These are phyloP conservation scores for Liriodendron chinense DNA, from an alignment of 164 flowering plant genomes.

Conservation along the genomic window DNA sequence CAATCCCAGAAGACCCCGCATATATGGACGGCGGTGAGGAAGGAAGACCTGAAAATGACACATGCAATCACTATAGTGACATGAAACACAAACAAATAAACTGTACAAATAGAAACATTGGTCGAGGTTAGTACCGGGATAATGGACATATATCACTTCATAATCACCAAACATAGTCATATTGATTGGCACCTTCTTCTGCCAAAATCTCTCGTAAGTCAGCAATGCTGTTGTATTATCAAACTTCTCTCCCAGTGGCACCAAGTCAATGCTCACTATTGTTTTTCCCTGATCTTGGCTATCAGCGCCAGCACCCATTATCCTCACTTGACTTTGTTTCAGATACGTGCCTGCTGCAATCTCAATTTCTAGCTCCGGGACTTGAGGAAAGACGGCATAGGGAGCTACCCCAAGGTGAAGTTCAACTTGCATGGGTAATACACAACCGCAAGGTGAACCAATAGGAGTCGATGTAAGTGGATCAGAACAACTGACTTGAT, in stretches of 20 bases:
- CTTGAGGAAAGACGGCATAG: constrained; percentile 67
- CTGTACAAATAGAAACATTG: not conserved
- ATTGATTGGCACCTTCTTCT: constrained; percentile 72
- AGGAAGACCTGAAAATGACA: constrained; percentile 58
- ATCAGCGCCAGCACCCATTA: constrained; percentile 88
- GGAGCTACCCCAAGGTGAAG: constrained; percentile 72
- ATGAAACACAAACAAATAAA: not conserved
- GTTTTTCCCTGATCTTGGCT: constrained; percentile 69
- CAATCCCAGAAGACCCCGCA: constrained; percentile 25
- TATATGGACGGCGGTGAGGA: constrained; percentile 49
- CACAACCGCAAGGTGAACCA: constrained; percentile 96
- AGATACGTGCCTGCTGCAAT: constrained; percentile 83
- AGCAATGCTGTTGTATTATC: constrained; percentile 87
- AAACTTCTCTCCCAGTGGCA: constrained; percentile 93
- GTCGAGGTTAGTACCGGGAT: constrained; percentile 61
- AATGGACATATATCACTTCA: constrained; percentile 55
- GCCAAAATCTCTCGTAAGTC: constrained; percentile 72
- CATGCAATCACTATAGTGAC: constrained; percentile 13
- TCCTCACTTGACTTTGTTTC: constrained; percentile 86
- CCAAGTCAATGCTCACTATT: constrained; percentile 76
- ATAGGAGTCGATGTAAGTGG: constrained; percentile 76
- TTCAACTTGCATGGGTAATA: constrained; percentile 84
- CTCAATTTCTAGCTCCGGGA: constrained; percentile 80
- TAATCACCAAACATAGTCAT: constrained; percentile 76
- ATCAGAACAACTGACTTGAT: constrained; percentile 61